A percentile compares a stretch with the other conserved stretches of the same genome.
Conservation (phyloP, 345 rosid genomes). For the Hevea brasiliensis region DNA sequence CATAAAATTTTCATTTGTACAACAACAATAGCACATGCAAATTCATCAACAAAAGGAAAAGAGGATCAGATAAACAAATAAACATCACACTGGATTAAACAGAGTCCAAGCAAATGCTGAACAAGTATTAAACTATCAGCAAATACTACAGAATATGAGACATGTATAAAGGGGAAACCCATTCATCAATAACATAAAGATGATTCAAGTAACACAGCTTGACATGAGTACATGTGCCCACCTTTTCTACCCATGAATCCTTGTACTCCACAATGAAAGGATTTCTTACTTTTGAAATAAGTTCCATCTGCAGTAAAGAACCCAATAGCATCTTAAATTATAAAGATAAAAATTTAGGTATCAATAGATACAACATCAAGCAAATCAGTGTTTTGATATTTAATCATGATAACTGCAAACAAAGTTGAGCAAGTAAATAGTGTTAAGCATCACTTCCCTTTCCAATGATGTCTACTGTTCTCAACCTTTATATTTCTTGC, state of each 20-base stretch:
- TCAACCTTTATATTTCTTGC: not conserved
- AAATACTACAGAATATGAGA: not conserved
- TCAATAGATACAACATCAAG: not conserved
- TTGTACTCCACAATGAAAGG: slow-evolving; percentile 44
- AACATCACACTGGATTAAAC: not conserved
- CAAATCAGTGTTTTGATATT: no score
- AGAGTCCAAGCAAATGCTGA: not conserved
- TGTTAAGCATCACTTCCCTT: not conserved
- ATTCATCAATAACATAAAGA: not conserved
- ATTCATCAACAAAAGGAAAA: not conserved
- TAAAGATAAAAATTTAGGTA: not conserved
- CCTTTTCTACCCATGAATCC: slow-evolving; percentile 99
- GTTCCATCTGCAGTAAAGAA: slow-evolving; percentile 75
- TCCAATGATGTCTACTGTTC: not conserved
- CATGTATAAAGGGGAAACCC: not conserved
- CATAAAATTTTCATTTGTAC: slow-evolving; percentile 10
- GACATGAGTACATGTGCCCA: slow-evolving; percentile 21
- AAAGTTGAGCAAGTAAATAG: not conserved
- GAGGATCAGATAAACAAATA: not conserved
- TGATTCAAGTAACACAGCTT: not conserved
- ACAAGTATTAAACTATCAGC: not conserved
- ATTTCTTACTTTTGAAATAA: slow-evolving; percentile 53
- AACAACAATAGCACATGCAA: not conserved
- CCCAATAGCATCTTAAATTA: slow-evolving; percentile 11
- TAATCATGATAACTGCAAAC: no score